A percentile compares a stretch with the other conserved stretches of the same genome.
phyloP scores from a whole-genome alignment of 1,139 yeast species.

The Torulaspora pretoriensis region DNA sequence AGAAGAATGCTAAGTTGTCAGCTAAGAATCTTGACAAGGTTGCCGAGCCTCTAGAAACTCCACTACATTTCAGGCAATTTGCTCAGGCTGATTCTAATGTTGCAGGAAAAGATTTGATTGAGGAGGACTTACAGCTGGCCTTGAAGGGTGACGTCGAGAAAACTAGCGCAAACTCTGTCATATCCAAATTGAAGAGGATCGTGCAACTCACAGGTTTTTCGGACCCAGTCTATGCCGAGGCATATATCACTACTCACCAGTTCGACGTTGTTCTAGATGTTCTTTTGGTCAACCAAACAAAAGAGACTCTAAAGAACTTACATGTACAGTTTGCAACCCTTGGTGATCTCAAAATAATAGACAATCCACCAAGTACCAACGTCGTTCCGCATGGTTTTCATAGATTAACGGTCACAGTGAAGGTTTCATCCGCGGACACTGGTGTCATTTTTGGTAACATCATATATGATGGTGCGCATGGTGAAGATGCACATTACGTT shows the following conservation, averaged over 20 bases:
- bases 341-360: constrained; percentile 93
- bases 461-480: constrained; percentile 93
- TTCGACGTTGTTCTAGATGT: constrained; percentile 95
- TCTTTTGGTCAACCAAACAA: constrained; percentile 89
- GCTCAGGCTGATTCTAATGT: constrained; percentile 46
- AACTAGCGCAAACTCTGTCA: constrained; percentile 49
- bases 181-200: constrained; percentile 78
- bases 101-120: constrained; percentile 38
- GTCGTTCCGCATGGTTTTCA: constrained; percentile 96
- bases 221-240: constrained; percentile 97
- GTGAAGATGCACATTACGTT: constrained; percentile 84
- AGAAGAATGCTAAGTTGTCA: constrained; percentile 52
- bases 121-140: constrained; percentile 50
- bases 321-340: constrained; percentile 94
- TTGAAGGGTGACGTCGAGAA: constrained; percentile 48
- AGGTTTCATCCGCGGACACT: constrained; percentile 95
- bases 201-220: constrained; percentile 95
- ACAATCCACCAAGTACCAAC: constrained; percentile 87
- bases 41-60: constrained; percentile 80
- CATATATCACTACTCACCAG: constrained; percentile 90
- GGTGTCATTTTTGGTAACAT: constrained; percentile 97
- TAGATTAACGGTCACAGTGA: constrained; percentile 80
- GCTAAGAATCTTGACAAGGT: constrained; percentile 61
- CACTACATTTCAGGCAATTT: constrained; percentile 79
- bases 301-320: constrained; percentile 81